Percentiles rank a stretch among this genome's conserved stretches.
Conservation (phyloP, 179 eudicot genomes). For the Sideroxylon spinosum region DNA sequence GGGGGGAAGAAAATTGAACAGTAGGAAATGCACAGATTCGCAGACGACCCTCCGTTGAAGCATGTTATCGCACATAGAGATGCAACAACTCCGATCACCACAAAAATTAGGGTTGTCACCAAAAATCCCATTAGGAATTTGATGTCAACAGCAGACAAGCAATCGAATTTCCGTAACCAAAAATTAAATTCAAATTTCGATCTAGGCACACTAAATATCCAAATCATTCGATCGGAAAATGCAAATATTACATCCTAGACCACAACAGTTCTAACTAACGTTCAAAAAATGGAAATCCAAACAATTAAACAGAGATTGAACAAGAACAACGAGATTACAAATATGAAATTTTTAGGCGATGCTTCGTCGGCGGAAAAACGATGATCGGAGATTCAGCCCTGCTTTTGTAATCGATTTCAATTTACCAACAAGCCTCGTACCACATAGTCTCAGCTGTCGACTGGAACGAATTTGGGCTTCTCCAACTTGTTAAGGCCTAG, state of each 20-base stretch:
- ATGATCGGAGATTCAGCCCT: not conserved
- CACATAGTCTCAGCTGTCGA: not conserved
- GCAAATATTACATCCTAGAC: not conserved
- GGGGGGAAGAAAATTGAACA: not conserved
- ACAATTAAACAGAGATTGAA: not conserved
- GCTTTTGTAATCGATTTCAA: conserved; percentile 2
- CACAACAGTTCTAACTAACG: not conserved
- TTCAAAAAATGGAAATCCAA: not conserved
- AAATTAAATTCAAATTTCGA: not conserved
- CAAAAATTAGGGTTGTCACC: conserved; percentile 70
- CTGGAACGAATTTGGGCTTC: not conserved
- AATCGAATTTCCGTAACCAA: not conserved
- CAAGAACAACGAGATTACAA: not conserved
- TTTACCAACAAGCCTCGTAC: not conserved
- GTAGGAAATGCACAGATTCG: conserved; percentile 62
- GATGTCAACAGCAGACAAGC: conserved; percentile 12
- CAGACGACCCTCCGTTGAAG: conserved; percentile 83
- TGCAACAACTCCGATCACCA: conserved; percentile 67
- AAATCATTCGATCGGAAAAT: not conserved
- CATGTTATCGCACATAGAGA: conserved; percentile 69
- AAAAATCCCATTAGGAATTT: conserved; percentile 41
- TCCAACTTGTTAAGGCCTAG: not conserved
- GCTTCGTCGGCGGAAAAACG: not conserved
- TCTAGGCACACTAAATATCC: not conserved
- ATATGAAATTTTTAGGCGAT: not conserved